These are phyloP conservation scores for Alternaria sp. DNA, from an alignment of 2,329 filamentous ascomycete species.

Conservation along the genomic window DNA sequence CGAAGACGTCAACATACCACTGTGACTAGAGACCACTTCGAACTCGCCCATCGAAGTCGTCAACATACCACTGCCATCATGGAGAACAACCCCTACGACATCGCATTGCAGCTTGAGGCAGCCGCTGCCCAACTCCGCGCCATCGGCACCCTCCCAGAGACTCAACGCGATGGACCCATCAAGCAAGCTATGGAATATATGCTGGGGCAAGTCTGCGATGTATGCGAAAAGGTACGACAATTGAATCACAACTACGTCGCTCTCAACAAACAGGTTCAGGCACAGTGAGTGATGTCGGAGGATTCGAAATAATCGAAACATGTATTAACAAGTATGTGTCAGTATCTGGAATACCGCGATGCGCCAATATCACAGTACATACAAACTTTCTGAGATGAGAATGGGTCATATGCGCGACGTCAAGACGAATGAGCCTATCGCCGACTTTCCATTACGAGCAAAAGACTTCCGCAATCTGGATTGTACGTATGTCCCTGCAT, in stretches of 20 bases:
- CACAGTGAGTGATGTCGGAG: background rate
- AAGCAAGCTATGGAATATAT: background rate
- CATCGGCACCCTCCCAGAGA: background rate
- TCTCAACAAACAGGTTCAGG: background rate
- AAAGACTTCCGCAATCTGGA: background rate
- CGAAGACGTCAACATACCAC: background rate
- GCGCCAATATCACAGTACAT: background rate
- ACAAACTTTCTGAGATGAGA: background rate
- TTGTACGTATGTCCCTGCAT: background rate
- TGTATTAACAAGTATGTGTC: no score
- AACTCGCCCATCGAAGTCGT: background rate
- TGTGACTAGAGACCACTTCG: background rate
- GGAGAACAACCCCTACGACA: background rate
- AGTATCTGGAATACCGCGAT: background rate
- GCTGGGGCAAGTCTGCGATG: background rate
- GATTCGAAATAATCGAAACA: background rate
- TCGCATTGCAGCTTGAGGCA: background rate
- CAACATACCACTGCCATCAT: background rate
- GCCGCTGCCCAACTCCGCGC: background rate
- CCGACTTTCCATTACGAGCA: background rate
- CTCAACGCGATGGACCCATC: background rate
- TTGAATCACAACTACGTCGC: background rate
- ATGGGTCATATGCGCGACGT: background rate
- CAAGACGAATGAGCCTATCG: background rate
- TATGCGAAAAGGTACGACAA: background rate